Evolutionary conservation across 129 eudicot genomes (phyloP).

Genomic region (Glebionis coronaria): DNA sequence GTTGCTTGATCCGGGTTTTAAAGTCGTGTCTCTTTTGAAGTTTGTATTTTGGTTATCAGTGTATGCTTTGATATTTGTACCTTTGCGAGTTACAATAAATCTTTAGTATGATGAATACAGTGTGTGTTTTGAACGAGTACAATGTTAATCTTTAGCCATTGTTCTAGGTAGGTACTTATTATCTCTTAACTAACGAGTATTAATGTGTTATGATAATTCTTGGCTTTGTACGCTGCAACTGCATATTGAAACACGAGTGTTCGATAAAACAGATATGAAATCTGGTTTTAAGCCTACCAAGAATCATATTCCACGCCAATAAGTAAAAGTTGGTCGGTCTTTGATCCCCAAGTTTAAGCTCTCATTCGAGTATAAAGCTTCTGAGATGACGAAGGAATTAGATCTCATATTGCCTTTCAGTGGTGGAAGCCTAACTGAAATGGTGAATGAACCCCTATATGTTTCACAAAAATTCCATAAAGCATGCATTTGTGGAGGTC

Average conservation of each 20-base stretch:
- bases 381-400: neutral
- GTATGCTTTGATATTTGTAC: neutral
- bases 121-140: too few species aligned
- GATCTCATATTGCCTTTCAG: neutral
- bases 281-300: neutral
- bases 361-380: neutral
- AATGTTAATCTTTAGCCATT: too few species aligned
- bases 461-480: neutral
- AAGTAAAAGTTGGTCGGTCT: neutral
- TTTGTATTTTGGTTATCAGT: neutral
- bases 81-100: too few species aligned
- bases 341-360: constrained; percentile 6
- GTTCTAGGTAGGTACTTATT: too few species aligned
- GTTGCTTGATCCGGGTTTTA: constrained; percentile 7
- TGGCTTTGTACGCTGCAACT: too few species aligned
- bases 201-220: too few species aligned
- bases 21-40: neutral
- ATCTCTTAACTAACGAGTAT: too few species aligned
- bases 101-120: too few species aligned
- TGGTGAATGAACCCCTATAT: neutral
- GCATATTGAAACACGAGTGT: too few species aligned
- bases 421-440: neutral
- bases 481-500: neutral
- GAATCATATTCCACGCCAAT: neutral
- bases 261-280: too few species aligned